These are phyloP conservation scores for Eutrema salsugineum DNA, from an alignment of 441 rosid genomes.

Conservation along the genomic window DNA sequence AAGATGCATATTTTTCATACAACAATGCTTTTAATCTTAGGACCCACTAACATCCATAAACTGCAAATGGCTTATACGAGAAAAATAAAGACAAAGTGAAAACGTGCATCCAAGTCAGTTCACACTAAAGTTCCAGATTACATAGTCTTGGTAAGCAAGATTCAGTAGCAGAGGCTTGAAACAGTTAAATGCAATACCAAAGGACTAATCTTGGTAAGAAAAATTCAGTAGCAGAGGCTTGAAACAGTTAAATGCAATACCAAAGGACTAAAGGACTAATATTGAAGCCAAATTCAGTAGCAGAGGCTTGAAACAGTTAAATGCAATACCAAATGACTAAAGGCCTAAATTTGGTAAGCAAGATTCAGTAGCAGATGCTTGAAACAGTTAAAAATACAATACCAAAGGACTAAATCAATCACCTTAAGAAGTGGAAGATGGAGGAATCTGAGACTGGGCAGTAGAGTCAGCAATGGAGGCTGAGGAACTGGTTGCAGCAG, in stretches of 20 bases:
- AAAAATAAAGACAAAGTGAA: neutral
- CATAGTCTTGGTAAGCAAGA: too few species aligned
- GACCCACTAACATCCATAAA: neutral
- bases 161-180: neutral
- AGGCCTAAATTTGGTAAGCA: neutral
- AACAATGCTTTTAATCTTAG: neutral
- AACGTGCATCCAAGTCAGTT: neutral
- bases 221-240: neutral
- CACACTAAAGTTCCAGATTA: neutral
- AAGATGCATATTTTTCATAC: neutral
- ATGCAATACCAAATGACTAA: neutral
- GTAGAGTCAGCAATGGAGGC: conserved; percentile 27
- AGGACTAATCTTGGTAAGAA: neutral
- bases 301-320: neutral
- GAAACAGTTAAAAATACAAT: neutral
- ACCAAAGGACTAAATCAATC: neutral
- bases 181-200: neutral
- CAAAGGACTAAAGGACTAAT: neutral
- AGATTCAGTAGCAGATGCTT: neutral
- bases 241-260: neutral
- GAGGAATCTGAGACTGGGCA: conserved; percentile 4
- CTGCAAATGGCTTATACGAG: neutral
- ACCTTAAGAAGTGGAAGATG: conserved; percentile 23
- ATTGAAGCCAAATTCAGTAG: neutral
- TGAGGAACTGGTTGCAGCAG: conserved; percentile 16